Conservation (phyloP, 2,329 filamentous ascomycete species). For the Kalmusia sp. region DNA sequence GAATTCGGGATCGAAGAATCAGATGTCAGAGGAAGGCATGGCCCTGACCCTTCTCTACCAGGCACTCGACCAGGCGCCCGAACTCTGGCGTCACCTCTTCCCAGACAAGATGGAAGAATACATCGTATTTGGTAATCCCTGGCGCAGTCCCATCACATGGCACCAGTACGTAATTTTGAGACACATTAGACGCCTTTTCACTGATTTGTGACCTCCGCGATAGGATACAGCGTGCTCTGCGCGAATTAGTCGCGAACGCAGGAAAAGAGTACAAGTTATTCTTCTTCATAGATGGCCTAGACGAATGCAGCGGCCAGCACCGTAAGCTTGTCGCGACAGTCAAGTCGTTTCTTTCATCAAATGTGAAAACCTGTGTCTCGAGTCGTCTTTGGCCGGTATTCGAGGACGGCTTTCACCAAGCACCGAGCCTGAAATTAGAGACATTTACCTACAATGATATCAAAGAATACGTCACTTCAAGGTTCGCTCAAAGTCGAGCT, state of each 20-base stretch:
- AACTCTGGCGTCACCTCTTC: not conserved
- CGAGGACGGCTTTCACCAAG: not conserved
- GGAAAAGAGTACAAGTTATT: not conserved
- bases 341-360: not conserved
- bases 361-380: not conserved
- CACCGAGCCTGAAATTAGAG: not conserved
- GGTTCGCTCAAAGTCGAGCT: not conserved
- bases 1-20: constrained; percentile 11
- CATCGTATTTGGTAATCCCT: too few species aligned
- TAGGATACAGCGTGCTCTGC: not conserved
- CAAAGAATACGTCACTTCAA: not conserved
- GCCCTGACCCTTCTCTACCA: not conserved
- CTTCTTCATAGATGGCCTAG: not conserved
- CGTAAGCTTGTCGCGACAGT: too few species aligned
- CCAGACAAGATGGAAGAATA: not conserved
- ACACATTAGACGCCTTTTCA: too few species aligned
- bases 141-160: too few species aligned
- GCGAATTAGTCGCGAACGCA: not conserved
- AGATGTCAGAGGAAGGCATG: not conserved
- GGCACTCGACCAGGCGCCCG: not conserved
- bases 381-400: not conserved
- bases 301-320: not conserved
- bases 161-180: too few species aligned
- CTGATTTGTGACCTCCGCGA: too few species aligned
- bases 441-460: constrained; percentile 2